Evolutionary conservation across 139 green algal genomes (phyloP).

Genomic region (Volvox reticuliferus): DNA sequence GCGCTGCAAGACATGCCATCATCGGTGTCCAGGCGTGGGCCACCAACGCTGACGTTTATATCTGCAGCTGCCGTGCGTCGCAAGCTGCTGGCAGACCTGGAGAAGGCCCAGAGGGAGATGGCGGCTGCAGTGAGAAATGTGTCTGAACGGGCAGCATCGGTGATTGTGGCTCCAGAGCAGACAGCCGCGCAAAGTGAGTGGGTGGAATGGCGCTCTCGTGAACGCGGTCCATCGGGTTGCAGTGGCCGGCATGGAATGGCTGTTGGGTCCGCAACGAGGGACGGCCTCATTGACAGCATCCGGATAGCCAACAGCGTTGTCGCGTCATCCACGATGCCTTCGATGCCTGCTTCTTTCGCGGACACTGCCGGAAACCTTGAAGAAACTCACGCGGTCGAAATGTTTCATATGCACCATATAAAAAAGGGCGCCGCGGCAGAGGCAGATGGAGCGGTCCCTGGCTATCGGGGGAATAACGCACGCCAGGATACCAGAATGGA

Average conservation of each 20-base stretch:
- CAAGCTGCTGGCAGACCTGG: not conserved
- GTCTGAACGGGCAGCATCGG: no score
- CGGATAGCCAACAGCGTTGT: not conserved
- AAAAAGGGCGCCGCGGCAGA: not conserved
- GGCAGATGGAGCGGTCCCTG: not conserved
- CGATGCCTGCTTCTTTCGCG: not conserved
- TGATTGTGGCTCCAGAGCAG: no score
- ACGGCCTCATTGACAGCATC: not conserved
- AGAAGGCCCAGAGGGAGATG: not conserved
- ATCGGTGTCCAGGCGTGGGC: not conserved
- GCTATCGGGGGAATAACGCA: no score
- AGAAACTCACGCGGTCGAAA: not conserved
- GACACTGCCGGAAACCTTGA: not conserved
- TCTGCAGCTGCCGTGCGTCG: not conserved
- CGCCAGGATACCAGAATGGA: not conserved
- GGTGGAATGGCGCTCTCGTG: no score
- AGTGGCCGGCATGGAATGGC: no score
- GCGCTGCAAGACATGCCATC: not conserved
- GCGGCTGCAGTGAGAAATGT: no score
- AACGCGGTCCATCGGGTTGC: no score
- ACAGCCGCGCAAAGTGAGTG: no score
- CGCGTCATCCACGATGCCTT: no score
- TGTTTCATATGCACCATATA: no score
- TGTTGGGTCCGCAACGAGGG: no score
- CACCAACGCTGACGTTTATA: not conserved